These are phyloP conservation scores for Calonectria montana DNA, from an alignment of 2,329 filamentous ascomycete species.

Conservation along the genomic window DNA sequence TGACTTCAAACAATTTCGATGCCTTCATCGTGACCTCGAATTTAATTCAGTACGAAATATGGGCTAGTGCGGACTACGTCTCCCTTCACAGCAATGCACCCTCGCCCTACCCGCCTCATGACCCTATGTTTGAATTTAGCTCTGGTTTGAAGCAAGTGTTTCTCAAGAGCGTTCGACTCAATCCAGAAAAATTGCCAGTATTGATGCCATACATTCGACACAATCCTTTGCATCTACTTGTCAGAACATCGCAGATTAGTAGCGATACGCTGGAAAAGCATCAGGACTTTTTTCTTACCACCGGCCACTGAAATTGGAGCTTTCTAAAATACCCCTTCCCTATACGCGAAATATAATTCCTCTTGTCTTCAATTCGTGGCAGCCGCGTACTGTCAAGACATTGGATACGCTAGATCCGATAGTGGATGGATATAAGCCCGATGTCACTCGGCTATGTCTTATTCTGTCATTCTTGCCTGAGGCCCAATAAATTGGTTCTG, in stretches of 20 bases:
- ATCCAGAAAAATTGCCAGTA: not conserved
- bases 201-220: not conserved
- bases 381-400: not conserved
- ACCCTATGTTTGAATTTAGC: not conserved
- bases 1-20: not conserved
- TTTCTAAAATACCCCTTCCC: not conserved
- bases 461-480: not conserved
- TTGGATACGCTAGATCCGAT: not conserved
- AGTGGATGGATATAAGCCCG: not conserved
- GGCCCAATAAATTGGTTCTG: not conserved
- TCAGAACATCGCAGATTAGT: not conserved
- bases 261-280: not conserved
- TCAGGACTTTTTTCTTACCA: not conserved
- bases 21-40: not conserved
- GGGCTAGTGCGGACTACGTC: not conserved
- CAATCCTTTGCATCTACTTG: not conserved
- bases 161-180: not conserved
- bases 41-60: conserved; percentile 1
- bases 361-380: not conserved
- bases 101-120: not conserved
- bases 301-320: not conserved
- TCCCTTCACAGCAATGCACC: too few relatives aligned
- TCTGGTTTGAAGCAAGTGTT: not conserved
- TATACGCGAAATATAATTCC: not conserved
- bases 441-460: not conserved